Conservation (phyloP, 176 grass and related monocot genomes). For the Neostapfia colusana region DNA sequence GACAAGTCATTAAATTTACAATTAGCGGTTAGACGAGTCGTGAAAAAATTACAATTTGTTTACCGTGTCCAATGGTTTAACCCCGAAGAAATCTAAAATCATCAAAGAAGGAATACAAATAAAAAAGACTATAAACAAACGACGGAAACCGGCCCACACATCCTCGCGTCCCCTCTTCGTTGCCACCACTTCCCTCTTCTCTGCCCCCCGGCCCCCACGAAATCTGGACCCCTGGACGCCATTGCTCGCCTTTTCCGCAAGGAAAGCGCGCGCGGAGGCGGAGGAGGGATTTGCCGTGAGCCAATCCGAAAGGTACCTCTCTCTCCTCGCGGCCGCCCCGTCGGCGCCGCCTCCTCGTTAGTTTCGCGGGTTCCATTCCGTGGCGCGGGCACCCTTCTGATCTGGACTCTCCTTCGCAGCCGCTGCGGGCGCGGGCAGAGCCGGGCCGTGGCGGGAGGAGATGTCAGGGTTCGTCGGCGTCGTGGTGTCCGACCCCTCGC, state of each 20-base stretch:
- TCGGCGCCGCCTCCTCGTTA: neutral
- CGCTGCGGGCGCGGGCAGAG: neutral
- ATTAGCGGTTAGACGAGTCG: too few relatives aligned
- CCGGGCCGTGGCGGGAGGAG: conserved; percentile 13
- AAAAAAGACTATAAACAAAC: conserved; percentile 29
- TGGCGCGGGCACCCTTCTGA: neutral
- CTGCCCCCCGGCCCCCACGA: conserved; percentile 56
- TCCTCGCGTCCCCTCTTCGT: conserved; percentile 18
- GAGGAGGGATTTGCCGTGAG: neutral
- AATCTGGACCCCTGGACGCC: conserved; percentile 54
- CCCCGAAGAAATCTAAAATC: conserved; percentile 22
- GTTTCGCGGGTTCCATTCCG: neutral
- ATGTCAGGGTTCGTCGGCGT: conserved; percentile 92
- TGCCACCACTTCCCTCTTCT: conserved; percentile 37
- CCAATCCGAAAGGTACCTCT: conserved; percentile 43
- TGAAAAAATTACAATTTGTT: too few relatives aligned
- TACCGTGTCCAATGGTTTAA: conserved; percentile 36
- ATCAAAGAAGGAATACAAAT: neutral
- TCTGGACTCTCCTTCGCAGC: conserved; percentile 41
- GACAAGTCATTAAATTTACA: too few relatives aligned
- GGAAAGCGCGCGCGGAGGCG: conserved; percentile 29
- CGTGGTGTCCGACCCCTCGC: conserved; percentile 90
- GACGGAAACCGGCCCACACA: conserved; percentile 11
- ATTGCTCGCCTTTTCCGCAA: conserved; percentile 51
- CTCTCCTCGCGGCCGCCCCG: neutral